A percentile compares a stretch with the other conserved stretches of the same genome.
These are phyloP conservation scores for Dictyostelium firmibasis DNA, from an alignment of 78 protist species.

Conservation along the genomic window DNA sequence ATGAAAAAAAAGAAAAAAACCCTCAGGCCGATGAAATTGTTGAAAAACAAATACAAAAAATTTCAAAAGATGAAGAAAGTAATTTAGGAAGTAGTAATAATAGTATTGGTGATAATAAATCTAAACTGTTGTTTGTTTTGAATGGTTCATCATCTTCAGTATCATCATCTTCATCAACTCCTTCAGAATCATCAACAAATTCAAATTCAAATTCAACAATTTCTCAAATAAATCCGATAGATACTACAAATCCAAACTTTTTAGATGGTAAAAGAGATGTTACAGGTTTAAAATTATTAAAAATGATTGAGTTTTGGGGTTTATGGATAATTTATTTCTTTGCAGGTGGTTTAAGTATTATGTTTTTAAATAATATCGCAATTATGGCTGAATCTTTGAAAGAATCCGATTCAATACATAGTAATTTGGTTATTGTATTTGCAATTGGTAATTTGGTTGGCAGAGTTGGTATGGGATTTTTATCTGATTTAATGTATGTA, in stretches of 20 bases:
- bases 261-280: conserved; percentile 48
- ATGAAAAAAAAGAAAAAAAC: neutral
- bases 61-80: neutral
- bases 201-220: neutral
- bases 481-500: conserved; percentile 39
- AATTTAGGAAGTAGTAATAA: neutral
- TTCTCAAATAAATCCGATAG: neutral
- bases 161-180: neutral
- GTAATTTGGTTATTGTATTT: conserved; percentile 62
- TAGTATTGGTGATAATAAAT: neutral
- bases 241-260: neutral
- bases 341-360: conserved; percentile 48
- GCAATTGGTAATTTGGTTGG: conserved; percentile 34
- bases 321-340: conserved; percentile 23
- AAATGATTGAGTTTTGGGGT: conserved; percentile 25
- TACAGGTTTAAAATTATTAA: conserved; percentile 21
- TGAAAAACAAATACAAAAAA: neutral
- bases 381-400: neutral
- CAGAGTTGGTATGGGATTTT: conserved; percentile 20
- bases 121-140: neutral
- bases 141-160: neutral
- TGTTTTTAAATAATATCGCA: conserved; percentile 67
- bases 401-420: neutral
- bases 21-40: too few relatives aligned
- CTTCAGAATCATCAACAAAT: neutral